Base-by-base conservation (phyloP, 345 rosid genomes). In the Lepidium africanum region DNA sequence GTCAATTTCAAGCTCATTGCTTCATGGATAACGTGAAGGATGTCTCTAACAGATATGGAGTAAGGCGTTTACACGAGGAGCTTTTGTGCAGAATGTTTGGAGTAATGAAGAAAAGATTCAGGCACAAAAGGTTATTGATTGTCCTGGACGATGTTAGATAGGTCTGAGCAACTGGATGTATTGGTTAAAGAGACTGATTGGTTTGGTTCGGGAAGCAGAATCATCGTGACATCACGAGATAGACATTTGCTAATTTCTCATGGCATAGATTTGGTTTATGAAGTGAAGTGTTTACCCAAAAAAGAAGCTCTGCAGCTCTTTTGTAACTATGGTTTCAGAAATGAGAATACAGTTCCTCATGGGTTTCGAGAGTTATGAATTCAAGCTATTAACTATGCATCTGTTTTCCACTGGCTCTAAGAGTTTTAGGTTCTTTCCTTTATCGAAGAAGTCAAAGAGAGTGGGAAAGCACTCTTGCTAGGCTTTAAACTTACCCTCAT, bases 371-470 rank as follows among this genome's bases (percentile, higher is more conserved):
- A 59, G 36, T 33, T 77, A 11, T 59, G 81, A 0, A 58, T 58
- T 7, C 59, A 16, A 10, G 70, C 72, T 33, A 47, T 70, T 2
- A 19, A 43, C 46, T 67, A 77, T 55, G 83, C 77, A 38, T 27
- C 72, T 32, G 87, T 6, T 47, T 79, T 49, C 87, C 82, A 13
- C 52, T 84, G 47, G 81, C 84, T 16, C 69, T 84, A 32, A 74
- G 75, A 69, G 76, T 80, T 38, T 38, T 82, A 9, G 82, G 84
- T 6, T 74, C 73, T 4, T 68, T 49, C 33, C 69, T 81, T 9
- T 53, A 38, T n/a, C 23, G 27, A 23, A 63, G 58, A 54, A 62
- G 50, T 32, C 57, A 23, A 19, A 17, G 33, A 10, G 59, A 66
- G 39, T 78, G 81, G 88, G 62, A 72, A 67, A 63, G 76, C 46